Base-by-base conservation (phyloP, 2,329 filamentous ascomycete genomes). In the Helotiales sp. region DNA sequence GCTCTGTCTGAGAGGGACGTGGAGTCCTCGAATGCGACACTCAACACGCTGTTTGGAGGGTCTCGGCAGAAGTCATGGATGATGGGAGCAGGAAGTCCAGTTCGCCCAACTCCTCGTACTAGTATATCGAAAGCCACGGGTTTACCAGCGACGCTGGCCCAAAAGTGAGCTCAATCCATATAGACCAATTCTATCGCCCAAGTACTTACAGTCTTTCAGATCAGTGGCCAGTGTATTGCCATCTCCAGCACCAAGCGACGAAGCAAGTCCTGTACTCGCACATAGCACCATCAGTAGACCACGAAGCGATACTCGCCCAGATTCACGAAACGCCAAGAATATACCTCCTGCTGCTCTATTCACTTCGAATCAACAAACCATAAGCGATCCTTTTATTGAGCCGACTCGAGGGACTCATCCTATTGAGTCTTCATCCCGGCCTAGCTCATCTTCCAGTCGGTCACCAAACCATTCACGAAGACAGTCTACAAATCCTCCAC, bases 211-310 rank as follows among this genome's bases (percentile, higher is more conserved):
- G 7, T 40, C 28, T 60, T 32, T 57, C 24, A 71, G 68, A 62
- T 67, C 57, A 15, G 28, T 28, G 10, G n/a, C 54, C 11, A 47
- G 62, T 24, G 57, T 71, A 28, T 43, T 69, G 13, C 69, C 70
- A 11, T 90, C 89, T 15, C 88, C 89, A 34, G 84, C 87, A 13
- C 84, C 86, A 11, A 91, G 87, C 75, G 86, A 90, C 70, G 87
- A 89, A 68, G 80, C 82, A 17, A 87, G 85, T 73, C 85, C 85
- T 26, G 76, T 69, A 22, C 76, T 69, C 67, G 78, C 65, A 74
- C 78, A 67, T 77, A 72, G 64, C 59, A 75, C 71, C 68, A 73
- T 74, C 75, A 80, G 66, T 79, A 64, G 34, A 64, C 57, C 52
- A 43, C 64, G 64, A 28, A 61, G 61, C 52, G 65, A 70, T 32